Evolutionary conservation across 225 moss, liverwort and hornwort genomes (phyloP).

Genomic region (Rhytidiadelphus loreus): DNA sequence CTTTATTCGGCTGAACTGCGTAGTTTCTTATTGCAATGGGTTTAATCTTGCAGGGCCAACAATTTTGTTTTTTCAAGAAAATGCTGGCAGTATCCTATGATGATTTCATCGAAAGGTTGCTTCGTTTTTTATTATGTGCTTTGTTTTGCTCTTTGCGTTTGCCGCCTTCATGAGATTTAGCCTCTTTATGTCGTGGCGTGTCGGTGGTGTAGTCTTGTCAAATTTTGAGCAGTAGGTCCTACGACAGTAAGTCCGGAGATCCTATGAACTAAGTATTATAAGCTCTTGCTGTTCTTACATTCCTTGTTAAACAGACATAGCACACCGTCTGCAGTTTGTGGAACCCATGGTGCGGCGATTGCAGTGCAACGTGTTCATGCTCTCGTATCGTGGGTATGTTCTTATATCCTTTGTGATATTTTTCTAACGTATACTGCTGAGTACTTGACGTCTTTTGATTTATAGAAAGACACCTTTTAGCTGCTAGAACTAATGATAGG

Average conservation of each 20-base stretch:
- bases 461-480: neutral
- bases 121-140: neutral
- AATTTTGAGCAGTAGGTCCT: neutral
- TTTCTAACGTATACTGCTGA: neutral
- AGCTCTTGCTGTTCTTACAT: conserved; percentile 6
- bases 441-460: neutral
- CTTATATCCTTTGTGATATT: neutral
- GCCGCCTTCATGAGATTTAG: neutral
- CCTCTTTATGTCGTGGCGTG: neutral
- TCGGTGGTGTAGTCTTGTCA: neutral
- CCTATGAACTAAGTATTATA: neutral
- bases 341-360: conserved; percentile 55
- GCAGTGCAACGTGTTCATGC: conserved; percentile 88
- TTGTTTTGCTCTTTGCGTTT: neutral
- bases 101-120: neutral
- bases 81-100: conserved; percentile 93
- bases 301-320: conserved; percentile 59
- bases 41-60: conserved; percentile 70
- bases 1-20: neutral
- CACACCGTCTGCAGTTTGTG: conserved; percentile 82
- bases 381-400: conserved; percentile 80
- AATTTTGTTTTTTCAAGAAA: conserved; percentile 85
- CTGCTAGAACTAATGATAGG: neutral
- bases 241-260: neutral
- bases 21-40: neutral